Percentiles rank a stretch among this genome's conserved stretches.
Evolutionary conservation across 164 flowering plant genomes (phyloP).

Genomic region (Kalanchoe fedtschenkoi): DNA sequence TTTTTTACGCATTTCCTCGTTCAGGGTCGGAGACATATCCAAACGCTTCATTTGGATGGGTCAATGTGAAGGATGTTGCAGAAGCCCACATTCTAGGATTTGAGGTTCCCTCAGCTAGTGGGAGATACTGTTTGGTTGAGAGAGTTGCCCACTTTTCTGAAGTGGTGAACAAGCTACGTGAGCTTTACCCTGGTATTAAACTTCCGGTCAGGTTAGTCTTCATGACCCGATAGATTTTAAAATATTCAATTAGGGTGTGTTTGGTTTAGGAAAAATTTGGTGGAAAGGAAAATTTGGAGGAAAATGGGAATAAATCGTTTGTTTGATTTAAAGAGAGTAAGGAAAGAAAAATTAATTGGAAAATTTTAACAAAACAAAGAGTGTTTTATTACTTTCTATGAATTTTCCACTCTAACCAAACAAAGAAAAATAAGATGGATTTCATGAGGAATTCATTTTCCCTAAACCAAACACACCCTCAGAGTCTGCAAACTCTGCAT

Average conservation of each 20-base stretch:
- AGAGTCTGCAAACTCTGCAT: too few relatives aligned
- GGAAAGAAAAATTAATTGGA: too few relatives aligned
- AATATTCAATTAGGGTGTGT: neutral
- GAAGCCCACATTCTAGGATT: slow-evolving; percentile 34
- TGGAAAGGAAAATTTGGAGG: too few relatives aligned
- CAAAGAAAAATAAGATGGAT: too few relatives aligned
- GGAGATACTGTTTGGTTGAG: slow-evolving; percentile 30
- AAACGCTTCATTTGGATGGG: slow-evolving; percentile 25
- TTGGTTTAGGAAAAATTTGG: too few relatives aligned
- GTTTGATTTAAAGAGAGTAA: too few relatives aligned
- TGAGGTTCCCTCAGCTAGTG: slow-evolving; percentile 32
- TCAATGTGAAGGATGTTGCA: slow-evolving; percentile 35
- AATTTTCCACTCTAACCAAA: too few relatives aligned
- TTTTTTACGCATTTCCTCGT: neutral
- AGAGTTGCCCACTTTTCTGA: slow-evolving; percentile 23
- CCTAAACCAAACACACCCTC: too few relatives aligned
- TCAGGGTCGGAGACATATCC: slow-evolving; percentile 28
- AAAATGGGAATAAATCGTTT: too few relatives aligned
- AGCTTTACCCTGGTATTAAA: slow-evolving; percentile 21
- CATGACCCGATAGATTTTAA: neutral
- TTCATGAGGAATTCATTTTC: too few relatives aligned
- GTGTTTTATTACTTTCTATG: too few relatives aligned
- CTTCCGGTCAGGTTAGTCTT: slow-evolving; percentile 30
- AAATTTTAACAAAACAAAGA: too few relatives aligned
- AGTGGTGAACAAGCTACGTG: slow-evolving; percentile 19